phyloP scores from a whole-genome alignment of 176 grass and related monocot species.

The Olyra latifolia region DNA sequence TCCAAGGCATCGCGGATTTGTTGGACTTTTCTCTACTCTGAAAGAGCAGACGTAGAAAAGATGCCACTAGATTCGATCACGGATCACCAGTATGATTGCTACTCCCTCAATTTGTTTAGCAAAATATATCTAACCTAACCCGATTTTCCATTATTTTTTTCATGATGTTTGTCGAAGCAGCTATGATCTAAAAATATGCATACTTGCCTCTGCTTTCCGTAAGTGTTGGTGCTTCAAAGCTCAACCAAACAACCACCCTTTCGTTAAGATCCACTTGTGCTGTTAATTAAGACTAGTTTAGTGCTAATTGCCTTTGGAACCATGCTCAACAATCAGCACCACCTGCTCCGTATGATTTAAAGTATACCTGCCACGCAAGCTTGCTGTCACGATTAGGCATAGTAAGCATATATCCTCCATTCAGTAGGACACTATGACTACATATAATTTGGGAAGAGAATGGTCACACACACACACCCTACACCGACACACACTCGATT shows the following conservation, averaged over 20 bases:
- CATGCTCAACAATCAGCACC: neutral
- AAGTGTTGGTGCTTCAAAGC: neutral
- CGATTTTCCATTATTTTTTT: too few relatives aligned
- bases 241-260: neutral
- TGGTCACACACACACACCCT: neutral
- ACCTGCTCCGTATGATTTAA: neutral
- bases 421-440: neutral
- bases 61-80: neutral
- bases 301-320: neutral
- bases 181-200: too few relatives aligned
- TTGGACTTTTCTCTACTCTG: neutral
- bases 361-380: neutral
- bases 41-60: neutral
- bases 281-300: neutral
- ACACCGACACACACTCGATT: too few relatives aligned
- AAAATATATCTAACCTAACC: neutral
- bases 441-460: neutral
- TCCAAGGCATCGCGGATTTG: neutral
- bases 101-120: neutral
- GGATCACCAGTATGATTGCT: constrained; percentile 3
- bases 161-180: too few relatives aligned
- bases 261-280: neutral
- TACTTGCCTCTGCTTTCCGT: too few relatives aligned
- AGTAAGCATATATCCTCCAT: neutral
- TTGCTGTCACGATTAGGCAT: neutral